A percentile compares a stretch with the other conserved stretches of the same genome.
phyloP scores from a whole-genome alignment of 1,284 basidiomycete species.

The Fomitopsis schrenkii region DNA sequence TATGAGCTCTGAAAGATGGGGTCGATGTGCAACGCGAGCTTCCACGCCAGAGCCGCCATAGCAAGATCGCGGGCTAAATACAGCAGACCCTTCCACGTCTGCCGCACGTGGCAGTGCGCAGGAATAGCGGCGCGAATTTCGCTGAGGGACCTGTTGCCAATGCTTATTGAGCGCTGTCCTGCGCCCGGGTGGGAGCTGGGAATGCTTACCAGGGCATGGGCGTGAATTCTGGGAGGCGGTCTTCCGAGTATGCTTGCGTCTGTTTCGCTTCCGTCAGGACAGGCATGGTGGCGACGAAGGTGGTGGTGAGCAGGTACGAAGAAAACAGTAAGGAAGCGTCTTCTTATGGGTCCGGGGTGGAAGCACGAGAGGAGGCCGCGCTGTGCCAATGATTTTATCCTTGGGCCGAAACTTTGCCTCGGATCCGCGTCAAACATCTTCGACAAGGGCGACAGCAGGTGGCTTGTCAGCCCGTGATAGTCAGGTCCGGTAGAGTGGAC shows the following conservation, averaged over 20 bases:
- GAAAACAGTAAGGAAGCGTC: not conserved
- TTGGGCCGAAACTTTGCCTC: not conserved
- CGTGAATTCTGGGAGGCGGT: slow-evolving; percentile 37
- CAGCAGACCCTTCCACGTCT: slow-evolving; percentile 20
- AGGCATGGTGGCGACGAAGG: not conserved
- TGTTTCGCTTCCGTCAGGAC: not conserved
- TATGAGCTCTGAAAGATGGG: slow-evolving; percentile 32
- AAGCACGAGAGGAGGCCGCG: not conserved
- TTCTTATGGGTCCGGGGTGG: not conserved
- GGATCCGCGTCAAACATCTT: not conserved
- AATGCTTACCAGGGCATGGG: slow-evolving; percentile 38
- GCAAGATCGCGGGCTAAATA: slow-evolving; percentile 39
- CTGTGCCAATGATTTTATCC: not conserved
- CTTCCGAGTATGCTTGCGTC: slow-evolving; percentile 22
- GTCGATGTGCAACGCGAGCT: slow-evolving; percentile 43
- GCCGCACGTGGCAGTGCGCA: slow-evolving; percentile 30
- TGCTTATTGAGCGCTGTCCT: not conserved
- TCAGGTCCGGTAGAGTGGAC: not conserved
- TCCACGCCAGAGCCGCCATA: slow-evolving; percentile 43
- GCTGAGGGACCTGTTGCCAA: slow-evolving; percentile 33
- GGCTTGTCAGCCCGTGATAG: not conserved
- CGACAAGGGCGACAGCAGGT: not conserved
- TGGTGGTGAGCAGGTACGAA: not conserved
- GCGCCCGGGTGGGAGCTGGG: not conserved
- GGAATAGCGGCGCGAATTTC: slow-evolving; percentile 55